phyloP scores from a whole-genome alignment of 2,329 filamentous ascomycete genomes.

The Monosporascus sp. region DNA sequence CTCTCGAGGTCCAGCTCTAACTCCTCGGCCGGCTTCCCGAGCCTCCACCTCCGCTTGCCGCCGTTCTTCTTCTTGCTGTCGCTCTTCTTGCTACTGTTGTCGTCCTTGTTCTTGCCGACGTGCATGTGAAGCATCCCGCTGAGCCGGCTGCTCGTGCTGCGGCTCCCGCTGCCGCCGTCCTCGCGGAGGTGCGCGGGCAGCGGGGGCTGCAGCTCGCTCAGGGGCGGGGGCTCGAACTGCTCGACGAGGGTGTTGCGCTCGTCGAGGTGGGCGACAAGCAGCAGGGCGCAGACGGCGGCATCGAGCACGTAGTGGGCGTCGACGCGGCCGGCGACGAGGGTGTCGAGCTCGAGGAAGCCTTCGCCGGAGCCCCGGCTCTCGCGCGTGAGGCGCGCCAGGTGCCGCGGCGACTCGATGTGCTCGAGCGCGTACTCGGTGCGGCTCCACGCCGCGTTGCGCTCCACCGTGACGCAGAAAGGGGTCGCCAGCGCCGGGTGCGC shows the following conservation, averaged over 20 bases:
- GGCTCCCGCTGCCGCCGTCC: constrained; percentile 12
- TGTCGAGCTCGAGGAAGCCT: constrained; percentile 59
- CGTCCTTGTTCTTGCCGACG: constrained; percentile 11
- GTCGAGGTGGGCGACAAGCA: constrained; percentile 54
- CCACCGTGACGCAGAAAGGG: constrained; percentile 56
- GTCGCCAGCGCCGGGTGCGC: constrained; percentile 58
- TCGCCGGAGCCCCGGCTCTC: constrained; percentile 48
- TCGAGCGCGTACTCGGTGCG: constrained; percentile 61
- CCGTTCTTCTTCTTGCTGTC: constrained; percentile 26
- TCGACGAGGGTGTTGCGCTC: constrained; percentile 47
- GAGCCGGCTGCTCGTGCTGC: constrained; percentile 25
- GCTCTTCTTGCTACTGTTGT: constrained; percentile 18
- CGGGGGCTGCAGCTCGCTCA: constrained; percentile 5
- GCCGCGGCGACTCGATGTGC: constrained; percentile 56
- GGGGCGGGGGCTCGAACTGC: constrained; percentile 55
- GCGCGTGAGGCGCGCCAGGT: constrained; percentile 55
- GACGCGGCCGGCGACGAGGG: constrained; percentile 52
- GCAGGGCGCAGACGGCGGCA: constrained; percentile 54
- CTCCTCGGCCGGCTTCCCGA: constrained; percentile 32
- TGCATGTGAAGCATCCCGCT: constrained; percentile 22
- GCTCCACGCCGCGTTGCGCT: constrained; percentile 54
- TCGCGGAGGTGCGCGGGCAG: constrained; percentile 21
- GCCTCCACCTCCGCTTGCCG: constrained; percentile 32
- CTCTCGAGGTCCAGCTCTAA: constrained; percentile 61
- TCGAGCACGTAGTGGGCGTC: constrained; percentile 59